A percentile compares a stretch with the other conserved stretches of the same genome.
phyloP scores from a whole-genome alignment of 2,329 filamentous ascomycete species.

The Calonectria crousiana region DNA sequence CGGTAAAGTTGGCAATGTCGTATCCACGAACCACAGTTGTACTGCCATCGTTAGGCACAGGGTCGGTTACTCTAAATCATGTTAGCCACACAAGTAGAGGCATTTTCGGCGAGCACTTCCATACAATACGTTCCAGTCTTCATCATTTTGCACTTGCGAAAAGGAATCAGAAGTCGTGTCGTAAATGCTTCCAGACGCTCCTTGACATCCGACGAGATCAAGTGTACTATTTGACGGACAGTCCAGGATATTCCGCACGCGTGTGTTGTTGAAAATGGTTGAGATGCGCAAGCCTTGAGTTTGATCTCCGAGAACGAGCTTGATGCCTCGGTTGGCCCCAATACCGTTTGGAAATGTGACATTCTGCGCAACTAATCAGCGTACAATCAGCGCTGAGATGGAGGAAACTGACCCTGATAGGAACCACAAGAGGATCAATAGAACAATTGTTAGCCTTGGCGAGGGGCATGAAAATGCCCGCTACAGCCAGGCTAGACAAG shows the following conservation, averaged over 20 bases:
- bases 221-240: conserved; percentile 13
- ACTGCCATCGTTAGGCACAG: conserved; percentile 12
- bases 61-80: not conserved
- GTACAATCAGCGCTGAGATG: not conserved
- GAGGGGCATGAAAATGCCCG: not conserved
- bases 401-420: conserved; percentile 8
- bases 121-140: conserved; percentile 23
- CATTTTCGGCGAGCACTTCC: not conserved
- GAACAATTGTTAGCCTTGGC: conserved; percentile 11
- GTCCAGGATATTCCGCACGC: conserved; percentile 21
- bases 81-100: not conserved
- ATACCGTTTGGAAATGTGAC: conserved; percentile 27
- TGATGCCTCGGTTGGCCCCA: conserved; percentile 25
- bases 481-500: conserved; percentile 8
- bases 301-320: conserved; percentile 18
- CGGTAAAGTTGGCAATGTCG: conserved; percentile 22
- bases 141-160: conserved; percentile 12
- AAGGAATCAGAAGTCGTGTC: conserved; percentile 6
- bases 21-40: conserved; percentile 22
- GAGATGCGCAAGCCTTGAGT: conserved; percentile 22
- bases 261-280: conserved; percentile 25
- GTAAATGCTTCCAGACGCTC: conserved; percentile 25
- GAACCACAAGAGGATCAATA: conserved; percentile 15
- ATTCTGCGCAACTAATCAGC: conserved; percentile 2
- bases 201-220: conserved; percentile 23